Conservation (phyloP, 345 rosid species). For the Camelina hispida region DNA sequence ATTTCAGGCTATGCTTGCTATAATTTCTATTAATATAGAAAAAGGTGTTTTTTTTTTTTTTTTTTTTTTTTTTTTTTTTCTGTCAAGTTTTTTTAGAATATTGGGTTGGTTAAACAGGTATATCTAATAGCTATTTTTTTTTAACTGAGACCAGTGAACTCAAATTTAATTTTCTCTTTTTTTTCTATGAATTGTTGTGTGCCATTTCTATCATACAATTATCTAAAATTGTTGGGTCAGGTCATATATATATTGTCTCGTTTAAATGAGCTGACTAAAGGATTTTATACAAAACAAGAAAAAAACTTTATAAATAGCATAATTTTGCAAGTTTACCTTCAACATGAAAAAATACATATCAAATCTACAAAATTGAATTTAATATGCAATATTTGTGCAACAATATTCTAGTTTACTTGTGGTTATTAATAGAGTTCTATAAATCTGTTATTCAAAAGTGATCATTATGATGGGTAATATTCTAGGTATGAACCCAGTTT, state of each 20-base stretch:
- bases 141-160: neutral
- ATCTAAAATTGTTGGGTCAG: neutral
- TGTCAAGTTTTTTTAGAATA: neutral
- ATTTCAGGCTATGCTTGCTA: neutral
- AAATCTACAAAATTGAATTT: too few species aligned
- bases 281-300: too few species aligned
- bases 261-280: neutral
- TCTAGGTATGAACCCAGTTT: too few species aligned
- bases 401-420: too few species aligned
- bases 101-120: slow-evolving; percentile 15
- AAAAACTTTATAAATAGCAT: too few species aligned
- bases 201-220: neutral
- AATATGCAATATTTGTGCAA: too few species aligned
- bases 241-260: neutral
- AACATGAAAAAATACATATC: too few species aligned
- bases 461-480: too few species aligned
- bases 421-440: too few species aligned
- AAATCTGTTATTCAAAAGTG: too few species aligned
- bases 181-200: neutral
- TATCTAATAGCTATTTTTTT: slow-evolving; percentile 14
- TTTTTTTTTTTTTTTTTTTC: neutral
- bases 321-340: too few species aligned
- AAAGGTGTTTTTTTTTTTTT: neutral
- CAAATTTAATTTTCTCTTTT: neutral
- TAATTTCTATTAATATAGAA: neutral